Evolutionary conservation across 1,284 basidiomycete genomes (phyloP).

Genomic region (Pseudozyma sp.): DNA sequence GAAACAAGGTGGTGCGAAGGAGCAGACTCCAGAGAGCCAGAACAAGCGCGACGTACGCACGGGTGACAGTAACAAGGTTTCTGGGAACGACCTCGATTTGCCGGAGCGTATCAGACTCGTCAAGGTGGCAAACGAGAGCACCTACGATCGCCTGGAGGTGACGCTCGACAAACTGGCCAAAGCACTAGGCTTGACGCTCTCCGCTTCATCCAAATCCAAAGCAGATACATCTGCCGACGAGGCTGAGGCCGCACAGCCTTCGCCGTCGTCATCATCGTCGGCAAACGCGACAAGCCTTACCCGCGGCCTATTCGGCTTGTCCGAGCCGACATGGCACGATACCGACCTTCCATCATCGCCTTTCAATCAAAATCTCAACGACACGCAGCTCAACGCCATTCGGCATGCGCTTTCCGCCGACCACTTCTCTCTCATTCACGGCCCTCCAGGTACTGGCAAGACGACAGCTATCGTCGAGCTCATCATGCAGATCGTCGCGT

Average conservation of each 20-base stretch:
- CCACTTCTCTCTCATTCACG: slow-evolving; percentile 92
- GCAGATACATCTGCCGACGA: slow-evolving; percentile 36
- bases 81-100: slow-evolving; percentile 78
- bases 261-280: slow-evolving; percentile 11
- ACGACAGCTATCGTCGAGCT: slow-evolving; percentile 71
- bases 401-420: slow-evolving; percentile 77
- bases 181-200: slow-evolving; percentile 23
- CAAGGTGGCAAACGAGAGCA: slow-evolving; percentile 90
- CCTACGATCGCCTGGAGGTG: slow-evolving; percentile 78
- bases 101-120: slow-evolving; percentile 86
- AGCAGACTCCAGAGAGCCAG: slow-evolving; percentile 7
- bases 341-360: slow-evolving; percentile 70
- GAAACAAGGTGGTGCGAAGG: slow-evolving; percentile 4
- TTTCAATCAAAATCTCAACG: slow-evolving; percentile 82
- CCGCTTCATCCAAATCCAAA: slow-evolving; percentile 3
- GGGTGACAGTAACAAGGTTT: slow-evolving; percentile 69
- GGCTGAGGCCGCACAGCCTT: slow-evolving; percentile 14
- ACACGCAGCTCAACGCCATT: slow-evolving; percentile 84
- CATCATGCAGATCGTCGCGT: slow-evolving; percentile 62
- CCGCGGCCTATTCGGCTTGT: slow-evolving; percentile 43
- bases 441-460: slow-evolving; percentile 79
- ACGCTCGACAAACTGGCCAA: slow-evolving; percentile 49
- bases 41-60: slow-evolving; percentile 33
- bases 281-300: slow-evolving; percentile 54
- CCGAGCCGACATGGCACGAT: slow-evolving; percentile 43